A percentile compares a stretch with the other conserved stretches of the same genome.
These are phyloP conservation scores for Musa acuminata DNA, from an alignment of 176 grass and related monocot species.

Conservation along the genomic window DNA sequence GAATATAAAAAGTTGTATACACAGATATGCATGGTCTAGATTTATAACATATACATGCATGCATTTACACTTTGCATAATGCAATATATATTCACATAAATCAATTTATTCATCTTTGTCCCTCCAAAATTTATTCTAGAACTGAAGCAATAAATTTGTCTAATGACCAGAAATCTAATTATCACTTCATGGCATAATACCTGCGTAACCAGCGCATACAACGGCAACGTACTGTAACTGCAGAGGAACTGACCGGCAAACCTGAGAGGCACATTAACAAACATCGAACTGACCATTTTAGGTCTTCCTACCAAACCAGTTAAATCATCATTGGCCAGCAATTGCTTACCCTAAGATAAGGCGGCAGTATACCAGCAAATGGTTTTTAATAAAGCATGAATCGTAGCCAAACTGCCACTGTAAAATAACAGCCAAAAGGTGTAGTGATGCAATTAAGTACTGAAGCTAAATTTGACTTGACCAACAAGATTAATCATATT, in stretches of 20 bases:
- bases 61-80: too few species aligned
- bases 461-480: too few species aligned
- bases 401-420: conserved; percentile 98
- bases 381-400: conserved; percentile 94
- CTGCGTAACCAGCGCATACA: conserved; percentile 87
- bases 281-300: not conserved
- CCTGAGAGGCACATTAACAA: conserved; percentile 28
- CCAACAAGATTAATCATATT: not conserved
- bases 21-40: too few species aligned
- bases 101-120: not conserved
- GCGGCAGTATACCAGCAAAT: conserved; percentile 77
- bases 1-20: too few species aligned
- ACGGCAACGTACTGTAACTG: conserved; percentile 94
- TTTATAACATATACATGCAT: too few species aligned
- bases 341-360: conserved; percentile 74
- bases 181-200: conserved; percentile 26
- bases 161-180: not conserved
- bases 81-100: too few species aligned
- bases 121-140: not conserved
- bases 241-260: conserved; percentile 88
- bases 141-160: not conserved
- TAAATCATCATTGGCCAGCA: not conserved
- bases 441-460: not conserved
- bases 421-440: conserved; percentile 22
- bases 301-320: not conserved